These are phyloP conservation scores for Apiospora hydei DNA, from an alignment of 2,329 filamentous ascomycete genomes.

Conservation along the genomic window DNA sequence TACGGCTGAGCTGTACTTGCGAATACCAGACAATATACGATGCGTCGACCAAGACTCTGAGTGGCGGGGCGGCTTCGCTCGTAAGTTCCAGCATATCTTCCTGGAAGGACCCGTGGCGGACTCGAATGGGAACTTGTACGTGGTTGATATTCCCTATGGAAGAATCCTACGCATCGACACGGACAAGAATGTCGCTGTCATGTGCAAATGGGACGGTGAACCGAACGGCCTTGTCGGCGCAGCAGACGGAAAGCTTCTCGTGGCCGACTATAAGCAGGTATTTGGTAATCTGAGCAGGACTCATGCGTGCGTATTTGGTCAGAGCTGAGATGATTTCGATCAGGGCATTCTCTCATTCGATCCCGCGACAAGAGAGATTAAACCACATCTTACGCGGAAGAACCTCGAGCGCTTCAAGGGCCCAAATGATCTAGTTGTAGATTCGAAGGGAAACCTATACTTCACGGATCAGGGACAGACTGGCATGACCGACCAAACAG, in stretches of 20 bases:
- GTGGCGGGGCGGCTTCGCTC: conserved; percentile 47
- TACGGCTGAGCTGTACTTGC: conserved; percentile 44
- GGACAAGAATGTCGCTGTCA: conserved; percentile 40
- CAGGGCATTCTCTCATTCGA: conserved; percentile 48
- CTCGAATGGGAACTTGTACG: conserved; percentile 43
- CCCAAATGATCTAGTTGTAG: conserved; percentile 49
- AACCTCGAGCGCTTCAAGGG: conserved; percentile 53
- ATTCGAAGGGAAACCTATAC: conserved; percentile 47
- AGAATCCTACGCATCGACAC: conserved; percentile 45
- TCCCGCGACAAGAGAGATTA: conserved; percentile 38
- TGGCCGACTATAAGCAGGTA: conserved; percentile 53
- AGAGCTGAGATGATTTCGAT: background rate
- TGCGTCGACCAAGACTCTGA: conserved; percentile 44
- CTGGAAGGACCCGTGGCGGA: conserved; percentile 48
- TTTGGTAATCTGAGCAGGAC: background rate
- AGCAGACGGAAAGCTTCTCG: conserved; percentile 42
- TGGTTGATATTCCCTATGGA: conserved; percentile 50
- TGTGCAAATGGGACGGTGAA: conserved; percentile 48
- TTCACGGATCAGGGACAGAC: conserved; percentile 55
- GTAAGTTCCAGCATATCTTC: conserved; percentile 47
- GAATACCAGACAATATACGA: conserved; percentile 45
- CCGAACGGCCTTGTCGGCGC: conserved; percentile 48
- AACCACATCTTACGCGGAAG: conserved; percentile 42
- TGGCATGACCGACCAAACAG: conserved; percentile 50
- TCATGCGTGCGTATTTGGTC: background rate